Base-by-base conservation (phyloP, 1,284 basidiomycete species). In the Ustilago curta region DNA sequence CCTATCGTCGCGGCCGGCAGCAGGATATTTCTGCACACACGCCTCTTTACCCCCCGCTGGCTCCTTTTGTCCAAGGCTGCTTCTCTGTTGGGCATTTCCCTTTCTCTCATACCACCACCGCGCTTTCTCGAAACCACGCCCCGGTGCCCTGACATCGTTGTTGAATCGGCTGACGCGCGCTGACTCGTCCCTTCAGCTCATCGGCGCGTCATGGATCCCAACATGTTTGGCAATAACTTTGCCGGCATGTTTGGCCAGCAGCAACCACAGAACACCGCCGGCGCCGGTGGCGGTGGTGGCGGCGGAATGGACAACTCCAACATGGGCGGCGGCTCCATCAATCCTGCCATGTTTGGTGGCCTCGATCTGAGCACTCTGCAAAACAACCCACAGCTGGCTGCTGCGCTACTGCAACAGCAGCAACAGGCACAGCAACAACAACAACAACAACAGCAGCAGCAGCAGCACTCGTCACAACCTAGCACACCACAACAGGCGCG, bases 211-310 rank as follows among this genome's bases (percentile, higher is more conserved):
- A 75, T 75, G 72, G 63, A 75, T 55, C 72, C 72, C 57, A 67
- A 70, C 72, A 66, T 75, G 67, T 75, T 75, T 52, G 67, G 72
- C 67, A 75, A 70, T 59, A 59, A 67, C 49, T 70, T 70, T 67
- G 72, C 72, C 57, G 67, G 56, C 63, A 70, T 74, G 66, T 74
- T 74, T 23, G 71, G 71, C 45, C 60, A 68, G 48, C 63, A 67
- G 54, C 70, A 72, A 53, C 68, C 53, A 25, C 68, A 64, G 44
- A 49, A 32, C 16, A 29, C 25, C 11, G 60, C 12, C 40, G 71
- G 42, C 50, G 61, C 58, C 8, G 55, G n/a, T 44, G 40, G 47
- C 50, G 61, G 61, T 12, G 55, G n/a, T 44, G 40, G 43, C 51
- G 18, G 37, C 51, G 52, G 40, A 57, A 65, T 73, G 58, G 66